Conservation (phyloP, 768 basidiomycete species). For the Collybiopsis confluens region DNA sequence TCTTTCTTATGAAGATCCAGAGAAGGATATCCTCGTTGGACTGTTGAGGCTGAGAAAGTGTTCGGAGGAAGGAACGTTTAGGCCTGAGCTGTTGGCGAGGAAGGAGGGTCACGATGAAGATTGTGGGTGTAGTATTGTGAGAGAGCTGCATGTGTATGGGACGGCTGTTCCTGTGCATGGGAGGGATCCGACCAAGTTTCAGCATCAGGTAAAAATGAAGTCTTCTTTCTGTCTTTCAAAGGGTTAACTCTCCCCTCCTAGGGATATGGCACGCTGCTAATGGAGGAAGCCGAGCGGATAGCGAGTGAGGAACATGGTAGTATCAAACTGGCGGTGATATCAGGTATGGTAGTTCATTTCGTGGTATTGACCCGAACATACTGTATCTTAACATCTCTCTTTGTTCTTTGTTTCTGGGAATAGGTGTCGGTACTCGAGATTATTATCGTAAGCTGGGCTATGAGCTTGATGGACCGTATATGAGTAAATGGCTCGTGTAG, state of each 20-base stretch:
- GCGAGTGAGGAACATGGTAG: slow-evolving; percentile 96
- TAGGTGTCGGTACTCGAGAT: slow-evolving; percentile 93
- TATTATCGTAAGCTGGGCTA: slow-evolving; percentile 96
- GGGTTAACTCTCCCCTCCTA: slow-evolving; percentile 33
- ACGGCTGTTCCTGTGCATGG: slow-evolving; percentile 97
- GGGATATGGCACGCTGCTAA: slow-evolving; percentile 94
- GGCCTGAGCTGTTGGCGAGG: slow-evolving; percentile 75
- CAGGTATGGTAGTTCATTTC: too few species aligned
- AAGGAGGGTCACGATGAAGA: slow-evolving; percentile 68
- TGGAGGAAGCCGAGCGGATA: slow-evolving; percentile 99
- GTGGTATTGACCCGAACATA: too few species aligned
- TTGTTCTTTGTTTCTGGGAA: neutral
- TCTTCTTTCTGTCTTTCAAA: neutral
- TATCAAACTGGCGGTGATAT: slow-evolving; percentile 94
- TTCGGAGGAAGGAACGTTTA: slow-evolving; percentile 94
- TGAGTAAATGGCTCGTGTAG: slow-evolving; percentile 64
- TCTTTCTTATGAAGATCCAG: slow-evolving; percentile 97
- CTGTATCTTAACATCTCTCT: too few species aligned
- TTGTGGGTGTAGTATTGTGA: slow-evolving; percentile 85
- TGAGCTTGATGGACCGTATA: slow-evolving; percentile 93
- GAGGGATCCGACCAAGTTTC: slow-evolving; percentile 96
- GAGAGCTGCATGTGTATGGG: slow-evolving; percentile 96
- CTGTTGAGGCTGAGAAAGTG: slow-evolving; percentile 90
- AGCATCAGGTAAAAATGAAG: slow-evolving; percentile 67
- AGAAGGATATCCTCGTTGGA: slow-evolving; percentile 93